Percentiles rank a stretch among this genome's conserved stretches.
phyloP scores from a whole-genome alignment of 139 green algal species.

The Micractinium conductrix region DNA sequence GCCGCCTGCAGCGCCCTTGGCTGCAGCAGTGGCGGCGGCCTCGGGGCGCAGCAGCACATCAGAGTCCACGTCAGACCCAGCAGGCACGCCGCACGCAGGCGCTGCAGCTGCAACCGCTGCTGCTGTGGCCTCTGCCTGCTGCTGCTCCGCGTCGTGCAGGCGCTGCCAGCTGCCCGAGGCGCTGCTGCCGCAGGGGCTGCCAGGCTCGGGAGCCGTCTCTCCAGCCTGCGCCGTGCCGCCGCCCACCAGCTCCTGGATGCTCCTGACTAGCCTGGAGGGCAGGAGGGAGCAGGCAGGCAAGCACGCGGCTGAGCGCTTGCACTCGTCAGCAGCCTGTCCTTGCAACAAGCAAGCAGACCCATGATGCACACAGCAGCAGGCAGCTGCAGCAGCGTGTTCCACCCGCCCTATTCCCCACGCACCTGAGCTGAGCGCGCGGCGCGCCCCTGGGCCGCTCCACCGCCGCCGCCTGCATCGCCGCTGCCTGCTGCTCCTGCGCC shows the following conservation, averaged over 20 bases:
- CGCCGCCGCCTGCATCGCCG: background rate
- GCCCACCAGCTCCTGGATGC: constrained; percentile 23
- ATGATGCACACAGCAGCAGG: background rate
- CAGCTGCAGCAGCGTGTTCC: background rate
- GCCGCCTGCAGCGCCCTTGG: background rate
- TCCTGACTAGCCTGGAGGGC: constrained; percentile 1
- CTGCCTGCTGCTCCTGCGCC: background rate
- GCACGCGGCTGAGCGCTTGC: background rate
- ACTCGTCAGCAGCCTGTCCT: background rate
- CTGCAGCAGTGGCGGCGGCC: background rate
- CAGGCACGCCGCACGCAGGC: background rate
- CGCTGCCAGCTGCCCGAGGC: constrained; percentile 21
- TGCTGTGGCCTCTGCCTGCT: background rate
- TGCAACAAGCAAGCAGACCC: background rate
- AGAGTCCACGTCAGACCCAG: constrained; percentile 35
- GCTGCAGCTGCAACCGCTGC: background rate
- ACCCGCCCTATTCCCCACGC: too few relatives aligned
- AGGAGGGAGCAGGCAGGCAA: background rate
- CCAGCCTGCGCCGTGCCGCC: background rate
- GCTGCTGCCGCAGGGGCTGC: constrained; percentile 33
- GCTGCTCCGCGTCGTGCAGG: background rate
- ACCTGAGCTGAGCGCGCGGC: background rate
- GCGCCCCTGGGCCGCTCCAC: background rate
- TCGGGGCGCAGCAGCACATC: constrained; percentile 18
- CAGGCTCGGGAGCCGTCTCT: background rate